Evolutionary conservation across 257 asterid species (phyloP).

Genomic region (Oldenlandia corymbosa): DNA sequence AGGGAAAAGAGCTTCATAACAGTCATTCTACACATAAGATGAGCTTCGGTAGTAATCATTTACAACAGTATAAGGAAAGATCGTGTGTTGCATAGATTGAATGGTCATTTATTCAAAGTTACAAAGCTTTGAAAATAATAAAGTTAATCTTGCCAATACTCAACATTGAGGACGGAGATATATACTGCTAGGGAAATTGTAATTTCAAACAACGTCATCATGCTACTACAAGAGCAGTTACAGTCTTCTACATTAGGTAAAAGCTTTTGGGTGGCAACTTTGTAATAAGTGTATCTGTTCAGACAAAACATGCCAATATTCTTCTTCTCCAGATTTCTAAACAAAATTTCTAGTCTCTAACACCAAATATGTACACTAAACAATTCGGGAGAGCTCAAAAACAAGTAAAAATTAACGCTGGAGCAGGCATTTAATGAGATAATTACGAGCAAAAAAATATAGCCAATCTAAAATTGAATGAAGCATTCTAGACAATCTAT

Average conservation of each 20-base stretch:
- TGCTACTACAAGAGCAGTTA: not conserved
- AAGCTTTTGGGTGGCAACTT: not conserved
- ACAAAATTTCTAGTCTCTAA: not conserved
- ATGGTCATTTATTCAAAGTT: not conserved
- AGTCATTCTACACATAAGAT: not conserved
- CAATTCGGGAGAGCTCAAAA: too few relatives aligned
- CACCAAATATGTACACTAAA: too few relatives aligned
- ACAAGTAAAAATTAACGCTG: too few relatives aligned
- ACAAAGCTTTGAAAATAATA: slow-evolving; percentile 3
- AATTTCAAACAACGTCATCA: not conserved
- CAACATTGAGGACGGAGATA: too few relatives aligned
- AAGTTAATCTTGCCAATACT: too few relatives aligned
- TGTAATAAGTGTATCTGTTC: not conserved
- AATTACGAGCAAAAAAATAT: too few relatives aligned
- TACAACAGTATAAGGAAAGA: not conserved
- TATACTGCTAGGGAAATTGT: too few relatives aligned
- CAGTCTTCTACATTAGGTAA: not conserved
- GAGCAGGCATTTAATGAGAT: too few relatives aligned
- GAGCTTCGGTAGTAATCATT: not conserved
- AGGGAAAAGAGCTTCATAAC: not conserved
- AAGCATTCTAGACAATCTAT: too few relatives aligned
- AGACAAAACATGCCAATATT: too few relatives aligned
- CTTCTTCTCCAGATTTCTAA: slow-evolving; percentile 1
- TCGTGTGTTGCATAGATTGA: not conserved
- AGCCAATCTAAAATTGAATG: too few relatives aligned